Evolutionary conservation across 805 yeast genomes (phyloP).

Genomic region (Kodamaea sagamina): DNA sequence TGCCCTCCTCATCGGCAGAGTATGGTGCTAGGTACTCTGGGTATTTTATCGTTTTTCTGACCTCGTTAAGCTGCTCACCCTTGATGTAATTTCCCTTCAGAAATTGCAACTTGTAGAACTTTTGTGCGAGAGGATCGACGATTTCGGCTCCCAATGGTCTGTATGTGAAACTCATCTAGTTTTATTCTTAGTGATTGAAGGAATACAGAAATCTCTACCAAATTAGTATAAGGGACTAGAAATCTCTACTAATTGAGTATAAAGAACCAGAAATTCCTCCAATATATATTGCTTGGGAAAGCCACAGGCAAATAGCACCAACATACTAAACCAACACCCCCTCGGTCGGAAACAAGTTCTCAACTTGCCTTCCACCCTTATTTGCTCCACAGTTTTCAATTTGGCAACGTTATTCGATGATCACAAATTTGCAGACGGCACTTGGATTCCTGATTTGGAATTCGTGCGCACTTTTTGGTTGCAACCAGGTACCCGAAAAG

Average conservation of each 20-base stretch:
- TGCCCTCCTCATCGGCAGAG: conserved; percentile 21
- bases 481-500: too few species aligned
- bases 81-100: conserved; percentile 5
- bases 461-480: background rate
- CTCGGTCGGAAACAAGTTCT: too few species aligned
- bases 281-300: background rate
- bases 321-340: too few species aligned
- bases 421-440: background rate
- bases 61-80: conserved; percentile 14
- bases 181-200: background rate
- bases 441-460: background rate
- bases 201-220: background rate
- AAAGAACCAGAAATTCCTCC: too few species aligned
- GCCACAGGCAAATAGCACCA: background rate
- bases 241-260: too few species aligned
- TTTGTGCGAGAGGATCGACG: conserved; percentile 12
- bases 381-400: conserved; percentile 2
- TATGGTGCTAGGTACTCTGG: conserved; percentile 24
- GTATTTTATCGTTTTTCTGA: conserved; percentile 21
- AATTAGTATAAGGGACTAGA: background rate
- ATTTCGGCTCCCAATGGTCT: conserved; percentile 14
- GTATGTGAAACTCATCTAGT: conserved; percentile 8
- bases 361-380: too few species aligned
- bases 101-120: conserved; percentile 6
- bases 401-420: background rate